A percentile compares a stretch with the other conserved stretches of the same genome.
Conservation (phyloP, 2,329 filamentous ascomycete species). For the Sporothrix globosa region DNA sequence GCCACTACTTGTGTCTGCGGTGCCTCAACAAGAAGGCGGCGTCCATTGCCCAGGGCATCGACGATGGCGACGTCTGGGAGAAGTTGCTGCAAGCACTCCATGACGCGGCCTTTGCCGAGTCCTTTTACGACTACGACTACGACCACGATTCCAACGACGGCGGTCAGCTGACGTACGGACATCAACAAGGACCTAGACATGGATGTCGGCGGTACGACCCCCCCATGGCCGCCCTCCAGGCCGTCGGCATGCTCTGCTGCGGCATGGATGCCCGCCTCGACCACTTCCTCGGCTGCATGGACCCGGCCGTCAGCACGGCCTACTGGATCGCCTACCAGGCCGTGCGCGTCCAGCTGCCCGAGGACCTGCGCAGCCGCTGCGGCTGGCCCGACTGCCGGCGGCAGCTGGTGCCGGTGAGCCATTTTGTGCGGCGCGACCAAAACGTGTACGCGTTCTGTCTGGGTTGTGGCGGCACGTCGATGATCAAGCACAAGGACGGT, state of each 20-base stretch:
- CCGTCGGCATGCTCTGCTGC: slow-evolving; percentile 30
- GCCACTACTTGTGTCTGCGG: slow-evolving; percentile 32
- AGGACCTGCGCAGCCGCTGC: slow-evolving; percentile 19
- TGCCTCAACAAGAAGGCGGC: slow-evolving; percentile 28
- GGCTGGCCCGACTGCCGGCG: slow-evolving; percentile 34
- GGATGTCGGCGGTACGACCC: too few species aligned
- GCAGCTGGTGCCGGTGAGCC: slow-evolving; percentile 4
- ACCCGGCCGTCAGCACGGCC: not conserved
- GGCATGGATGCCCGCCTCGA: slow-evolving; percentile 17
- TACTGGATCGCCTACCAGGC: slow-evolving; percentile 26
- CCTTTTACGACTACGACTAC: not conserved
- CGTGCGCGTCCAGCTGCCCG: slow-evolving; percentile 21
- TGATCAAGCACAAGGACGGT: not conserved
- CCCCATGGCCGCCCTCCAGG: not conserved
- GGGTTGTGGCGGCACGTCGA: slow-evolving; percentile 30
- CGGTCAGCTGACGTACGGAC: too few species aligned
- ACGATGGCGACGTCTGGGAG: not conserved
- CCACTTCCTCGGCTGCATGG: slow-evolving; percentile 20
- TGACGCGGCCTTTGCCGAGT: not conserved
- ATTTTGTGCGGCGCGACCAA: not conserved
- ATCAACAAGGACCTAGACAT: too few species aligned
- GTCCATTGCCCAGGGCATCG: not conserved
- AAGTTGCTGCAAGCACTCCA: not conserved
- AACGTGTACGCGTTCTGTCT: not conserved
- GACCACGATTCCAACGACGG: too few species aligned